These are phyloP conservation scores for Lactarius akahatsu DNA, from an alignment of 768 basidiomycete genomes.

Conservation along the genomic window DNA sequence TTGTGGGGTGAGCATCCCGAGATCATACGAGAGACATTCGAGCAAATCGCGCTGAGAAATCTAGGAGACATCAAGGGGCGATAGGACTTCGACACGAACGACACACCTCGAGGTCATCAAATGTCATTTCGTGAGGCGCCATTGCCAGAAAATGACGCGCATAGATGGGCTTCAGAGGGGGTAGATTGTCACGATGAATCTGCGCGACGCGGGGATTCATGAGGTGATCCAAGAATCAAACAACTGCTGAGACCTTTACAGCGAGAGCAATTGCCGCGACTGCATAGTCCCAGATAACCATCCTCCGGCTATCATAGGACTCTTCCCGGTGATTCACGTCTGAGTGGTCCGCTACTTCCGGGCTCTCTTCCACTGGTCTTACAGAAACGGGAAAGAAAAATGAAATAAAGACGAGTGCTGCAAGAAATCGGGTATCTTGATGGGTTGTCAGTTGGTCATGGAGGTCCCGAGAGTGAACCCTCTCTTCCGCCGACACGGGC, in stretches of 20 bases:
- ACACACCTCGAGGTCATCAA: conserved; percentile 27
- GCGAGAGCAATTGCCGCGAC: conserved; percentile 27
- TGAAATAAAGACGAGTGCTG: conserved; percentile 21
- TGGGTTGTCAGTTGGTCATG: conserved; percentile 24
- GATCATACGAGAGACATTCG: conserved; percentile 19
- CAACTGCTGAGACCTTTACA: conserved; percentile 25
- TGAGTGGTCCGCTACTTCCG: neutral
- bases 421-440: conserved; percentile 27
- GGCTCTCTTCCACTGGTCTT: neutral
- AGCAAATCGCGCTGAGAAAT: conserved; percentile 26
- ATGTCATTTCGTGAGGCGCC: conserved; percentile 23
- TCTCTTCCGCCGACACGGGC: neutral
- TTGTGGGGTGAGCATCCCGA: conserved; percentile 26
- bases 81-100: neutral
- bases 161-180: conserved; percentile 26
- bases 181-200: conserved; percentile 24
- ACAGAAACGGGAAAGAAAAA: conserved; percentile 14
- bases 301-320: conserved; percentile 1
- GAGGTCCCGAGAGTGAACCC: conserved; percentile 18
- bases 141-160: conserved; percentile 25
- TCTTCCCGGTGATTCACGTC: neutral
- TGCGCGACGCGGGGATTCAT: neutral
- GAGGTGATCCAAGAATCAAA: neutral
- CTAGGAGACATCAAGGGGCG: conserved; percentile 4
- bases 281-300: conserved; percentile 26